Evolutionary conservation across 2,329 filamentous ascomycete species (phyloP).

Genomic region (Fusarium illudens): DNA sequence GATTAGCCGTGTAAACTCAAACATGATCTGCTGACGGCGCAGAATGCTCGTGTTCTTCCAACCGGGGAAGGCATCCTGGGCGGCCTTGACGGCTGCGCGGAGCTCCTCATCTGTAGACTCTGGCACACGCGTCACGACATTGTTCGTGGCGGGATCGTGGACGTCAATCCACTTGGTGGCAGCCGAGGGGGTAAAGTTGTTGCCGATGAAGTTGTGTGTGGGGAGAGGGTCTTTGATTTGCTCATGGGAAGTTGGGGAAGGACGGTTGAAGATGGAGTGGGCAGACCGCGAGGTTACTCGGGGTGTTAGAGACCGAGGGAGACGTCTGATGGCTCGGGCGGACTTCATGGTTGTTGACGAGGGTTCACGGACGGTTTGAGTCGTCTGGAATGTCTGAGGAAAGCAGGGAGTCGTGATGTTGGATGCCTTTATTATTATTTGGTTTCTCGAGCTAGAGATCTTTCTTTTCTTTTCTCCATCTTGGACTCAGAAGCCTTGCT

Average conservation of each 20-base stretch:
- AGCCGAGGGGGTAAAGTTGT: constrained; percentile 71
- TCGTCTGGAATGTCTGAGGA: neutral
- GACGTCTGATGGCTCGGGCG: constrained; percentile 9
- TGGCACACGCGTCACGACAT: constrained; percentile 79
- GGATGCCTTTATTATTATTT: neutral
- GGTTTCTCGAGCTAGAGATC: neutral
- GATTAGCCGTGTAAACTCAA: constrained; percentile 76
- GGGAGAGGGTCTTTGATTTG: constrained; percentile 63
- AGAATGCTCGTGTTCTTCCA: constrained; percentile 73
- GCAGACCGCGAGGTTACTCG: constrained; percentile 7
- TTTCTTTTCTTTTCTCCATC: neutral
- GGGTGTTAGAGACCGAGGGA: constrained; percentile 14
- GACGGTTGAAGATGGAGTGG: constrained; percentile 17
- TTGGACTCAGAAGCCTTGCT: neutral
- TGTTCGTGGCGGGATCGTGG: constrained; percentile 81
- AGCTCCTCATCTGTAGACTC: constrained; percentile 72
- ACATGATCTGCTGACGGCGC: constrained; percentile 77
- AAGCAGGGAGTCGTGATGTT: neutral
- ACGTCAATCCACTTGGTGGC: constrained; percentile 77
- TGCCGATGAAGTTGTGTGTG: constrained; percentile 79
- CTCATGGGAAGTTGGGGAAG: constrained; percentile 13
- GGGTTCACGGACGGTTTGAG: constrained; percentile 5
- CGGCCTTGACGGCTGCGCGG: constrained; percentile 71
- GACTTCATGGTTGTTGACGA: neutral
- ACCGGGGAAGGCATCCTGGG: constrained; percentile 71